phyloP scores from a whole-genome alignment of 83 land plant genomes.

The Thuja plicata region DNA sequence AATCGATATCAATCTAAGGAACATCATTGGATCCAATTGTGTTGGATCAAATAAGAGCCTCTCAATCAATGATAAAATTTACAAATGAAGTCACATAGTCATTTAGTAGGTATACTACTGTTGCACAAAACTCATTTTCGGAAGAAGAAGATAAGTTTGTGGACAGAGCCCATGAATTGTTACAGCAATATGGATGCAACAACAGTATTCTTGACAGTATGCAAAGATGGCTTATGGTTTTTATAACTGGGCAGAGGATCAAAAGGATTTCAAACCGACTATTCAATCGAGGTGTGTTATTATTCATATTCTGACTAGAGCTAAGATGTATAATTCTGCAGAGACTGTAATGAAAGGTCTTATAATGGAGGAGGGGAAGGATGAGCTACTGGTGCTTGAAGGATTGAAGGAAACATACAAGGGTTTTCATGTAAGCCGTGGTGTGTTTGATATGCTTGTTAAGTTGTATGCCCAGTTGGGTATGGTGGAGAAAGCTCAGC shows the following conservation, averaged over 20 bases:
- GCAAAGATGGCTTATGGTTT: conserved; percentile 32
- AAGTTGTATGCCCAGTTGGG: conserved; percentile 31
- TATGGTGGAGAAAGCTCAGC: conserved; percentile 27
- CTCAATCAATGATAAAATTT: too few relatives aligned
- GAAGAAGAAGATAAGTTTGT: conserved; percentile 15
- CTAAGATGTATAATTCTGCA: conserved; percentile 42
- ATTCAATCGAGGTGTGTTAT: conserved; percentile 27
- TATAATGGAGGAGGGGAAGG: conserved; percentile 15
- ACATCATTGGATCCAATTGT: too few relatives aligned
- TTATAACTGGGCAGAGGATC: conserved; percentile 33
- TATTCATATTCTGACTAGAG: conserved; percentile 40
- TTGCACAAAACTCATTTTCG: not conserved
- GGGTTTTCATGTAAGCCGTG: conserved; percentile 21
- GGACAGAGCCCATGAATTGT: not conserved
- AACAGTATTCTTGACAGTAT: not conserved
- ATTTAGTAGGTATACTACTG: not conserved
- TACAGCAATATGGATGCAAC: conserved; percentile 2
- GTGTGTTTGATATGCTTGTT: conserved; percentile 47
- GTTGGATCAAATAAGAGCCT: too few relatives aligned
- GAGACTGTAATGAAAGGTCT: conserved; percentile 33
- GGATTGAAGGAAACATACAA: conserved; percentile 30
- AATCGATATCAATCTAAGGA: too few relatives aligned
- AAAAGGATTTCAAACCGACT: conserved; percentile 19
- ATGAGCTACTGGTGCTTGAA: conserved; percentile 18
- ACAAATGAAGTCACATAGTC: too few relatives aligned